Evolutionary conservation across 768 basidiomycete species (phyloP).

Genomic region (Agaricus sinodeliciosus): DNA sequence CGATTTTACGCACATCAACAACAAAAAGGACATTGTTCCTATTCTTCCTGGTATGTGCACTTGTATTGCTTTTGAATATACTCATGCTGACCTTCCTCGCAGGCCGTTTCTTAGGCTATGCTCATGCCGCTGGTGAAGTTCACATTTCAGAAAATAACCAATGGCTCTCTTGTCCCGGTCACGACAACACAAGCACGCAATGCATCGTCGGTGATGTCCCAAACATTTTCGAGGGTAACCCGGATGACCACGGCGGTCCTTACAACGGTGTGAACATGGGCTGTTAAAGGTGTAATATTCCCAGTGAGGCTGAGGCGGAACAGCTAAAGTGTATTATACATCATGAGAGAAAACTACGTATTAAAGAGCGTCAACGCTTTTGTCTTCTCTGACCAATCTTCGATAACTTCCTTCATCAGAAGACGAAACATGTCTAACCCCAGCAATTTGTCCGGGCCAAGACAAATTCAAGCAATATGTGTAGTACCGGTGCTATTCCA

Average conservation of each 20-base stretch:
- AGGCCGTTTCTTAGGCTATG: conserved; percentile 33
- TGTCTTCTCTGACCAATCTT: no score
- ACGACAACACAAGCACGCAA: conserved; percentile 19
- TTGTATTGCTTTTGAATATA: neutral
- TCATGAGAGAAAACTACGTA: no score
- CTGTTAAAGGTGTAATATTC: neutral
- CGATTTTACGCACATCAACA: conserved; percentile 48
- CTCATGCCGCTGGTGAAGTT: conserved; percentile 33
- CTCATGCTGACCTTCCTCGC: conserved; percentile 35
- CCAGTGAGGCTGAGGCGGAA: neutral
- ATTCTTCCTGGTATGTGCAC: conserved; percentile 20
- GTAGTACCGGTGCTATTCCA: no score
- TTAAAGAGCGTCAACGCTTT: no score
- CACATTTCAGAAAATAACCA: conserved; percentile 27
- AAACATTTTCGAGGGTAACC: conserved; percentile 5
- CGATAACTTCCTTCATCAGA: no score
- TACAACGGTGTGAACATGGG: conserved; percentile 11
- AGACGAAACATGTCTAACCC: no score
- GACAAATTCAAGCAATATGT: no score
- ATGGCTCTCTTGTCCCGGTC: conserved; percentile 24
- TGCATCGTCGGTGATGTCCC: conserved; percentile 18
- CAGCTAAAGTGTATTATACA: neutral
- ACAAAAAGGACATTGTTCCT: conserved; percentile 19
- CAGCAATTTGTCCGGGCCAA: no score
- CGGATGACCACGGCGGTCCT: conserved; percentile 7